Conservation (phyloP, 345 rosid genomes). For the Arabidopsis suecica region DNA sequence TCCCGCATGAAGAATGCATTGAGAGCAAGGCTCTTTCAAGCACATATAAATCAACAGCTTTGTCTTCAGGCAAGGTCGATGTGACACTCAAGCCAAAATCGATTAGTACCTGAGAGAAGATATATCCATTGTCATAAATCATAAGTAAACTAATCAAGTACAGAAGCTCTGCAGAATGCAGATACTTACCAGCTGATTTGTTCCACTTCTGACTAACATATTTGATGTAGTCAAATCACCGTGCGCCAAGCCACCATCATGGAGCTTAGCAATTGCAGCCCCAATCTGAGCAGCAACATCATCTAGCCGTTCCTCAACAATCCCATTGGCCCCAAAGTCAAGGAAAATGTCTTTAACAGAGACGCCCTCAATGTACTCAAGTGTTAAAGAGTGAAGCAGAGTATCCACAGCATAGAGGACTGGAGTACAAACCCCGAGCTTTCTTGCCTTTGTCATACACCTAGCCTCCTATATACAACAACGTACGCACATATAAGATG, state of each 20-base stretch:
- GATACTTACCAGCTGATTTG: constrained; percentile 67
- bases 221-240: constrained; percentile 97
- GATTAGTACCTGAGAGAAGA: constrained; percentile 67
- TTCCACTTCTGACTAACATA: constrained; percentile 70
- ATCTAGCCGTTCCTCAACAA: constrained; percentile 68
- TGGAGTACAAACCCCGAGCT: constrained; percentile 84
- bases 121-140: constrained; percentile 29
- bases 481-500: not conserved
- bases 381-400: constrained; percentile 68
- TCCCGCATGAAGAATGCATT: constrained; percentile 95
- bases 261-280: constrained; percentile 80
- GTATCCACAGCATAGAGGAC: constrained; percentile 80
- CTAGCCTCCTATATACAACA: constrained; percentile 77
- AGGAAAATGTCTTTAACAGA: constrained; percentile 84
- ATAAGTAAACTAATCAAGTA: constrained; percentile 1
- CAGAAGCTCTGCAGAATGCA: not conserved
- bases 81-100: constrained; percentile 97
- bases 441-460: constrained; percentile 94
- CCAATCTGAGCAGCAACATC: constrained; percentile 90
- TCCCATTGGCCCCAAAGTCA: constrained; percentile 68
- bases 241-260: constrained; percentile 96
- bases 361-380: constrained; percentile 82
- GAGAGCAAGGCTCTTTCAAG: constrained; percentile 94
- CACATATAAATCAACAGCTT: constrained; percentile 93
- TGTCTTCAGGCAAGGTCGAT: constrained; percentile 92